Base-by-base conservation (phyloP, 495 filamentous ascomycete genomes). In the Evansstolkia leycettana region DNA sequence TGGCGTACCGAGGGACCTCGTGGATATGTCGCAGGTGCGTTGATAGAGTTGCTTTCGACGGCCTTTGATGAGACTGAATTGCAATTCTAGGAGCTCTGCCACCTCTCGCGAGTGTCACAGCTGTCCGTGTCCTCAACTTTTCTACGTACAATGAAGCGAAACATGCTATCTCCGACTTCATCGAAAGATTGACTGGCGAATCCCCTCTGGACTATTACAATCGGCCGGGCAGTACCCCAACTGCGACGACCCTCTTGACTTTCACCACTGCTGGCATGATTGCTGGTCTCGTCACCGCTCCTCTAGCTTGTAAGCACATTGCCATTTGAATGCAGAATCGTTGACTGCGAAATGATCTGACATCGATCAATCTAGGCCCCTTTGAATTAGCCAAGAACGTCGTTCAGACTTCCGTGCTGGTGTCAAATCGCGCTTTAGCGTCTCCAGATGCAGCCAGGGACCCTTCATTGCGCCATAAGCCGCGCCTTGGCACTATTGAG, bases 321-420 rank as follows among this genome's bases (percentile, higher is more conserved):
- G n/a, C n/a, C n/a, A n/a, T n/a, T n/a, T n/a, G n/a, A n/a, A n/a
- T n/a, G n/a, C n/a, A n/a, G n/a, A n/a, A n/a, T n/a, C n/a, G n/a
- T n/a, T n/a, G n/a, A n/a, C n/a, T n/a, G n/a, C n/a, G n/a, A n/a
- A n/a, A n/a, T n/a, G 9, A 23, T 23, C 5, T n/a, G 27, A 29
- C 13, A n/a, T n/a, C n/a, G 27, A n/a, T 3, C 3, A 5, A n/a
- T 29, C 13, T 42, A 92, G 84, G 84, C 51, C 88, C 88, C 17
- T 94, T 95, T 52, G 88, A 95, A 59, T 66, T 95, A 42, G 90
- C 88, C 17, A 95, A 95, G 60, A 70, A 94, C 34, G 89, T 82
- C 37, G 84, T 87, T 10, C 88, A 95, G 54, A 68, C 90, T 8
- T 88, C 87, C 0, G 78, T 90, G n/a, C 59, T 94, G 40, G 77